Evolutionary conservation across 2,329 filamentous ascomycete genomes (phyloP), one percentile per base, ranked within the genome.

Genomic region (Talaromyces islandicus): DNA sequence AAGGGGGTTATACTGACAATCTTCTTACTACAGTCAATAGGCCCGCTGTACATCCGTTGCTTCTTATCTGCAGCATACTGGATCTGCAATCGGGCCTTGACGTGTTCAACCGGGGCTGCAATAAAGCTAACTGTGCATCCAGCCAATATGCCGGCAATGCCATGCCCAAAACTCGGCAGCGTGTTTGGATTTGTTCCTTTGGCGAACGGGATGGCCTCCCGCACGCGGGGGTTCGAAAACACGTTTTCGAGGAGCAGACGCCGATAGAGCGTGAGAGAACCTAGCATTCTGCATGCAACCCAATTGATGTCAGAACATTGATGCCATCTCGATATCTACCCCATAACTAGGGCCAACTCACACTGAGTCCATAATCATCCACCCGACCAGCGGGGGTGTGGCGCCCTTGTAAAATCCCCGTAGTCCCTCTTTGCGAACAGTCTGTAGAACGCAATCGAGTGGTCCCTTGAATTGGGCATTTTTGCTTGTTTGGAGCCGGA

Each of bases 301-400:
- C 11, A 57, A 25, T 32, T 29, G 7, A 12, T 24, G 7, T 19
- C 11, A 46, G 9, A 46, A 24, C 2, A 46, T 4, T 53, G 11
- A 10, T 24, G 9, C 29, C 11, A n/a, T 51, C 5, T 27, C n/a
- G 14, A 38, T 5, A 4, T 24, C 24, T 9, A 14, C 19, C 43
- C 7, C 25, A 19, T 27, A 24, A 11, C 35, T 7, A 14, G 10
- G 43, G 12, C 4, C 29, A 25, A 64, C 76, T 65, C 73, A 83
- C 78, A 88, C 73, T 58, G 83, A 86, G 78, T 99, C 94, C 93
- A 97, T 97, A 70, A 95, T 91, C 89, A 97, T 96, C 94, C 94
- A 97, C 68, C 94, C 94, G 56, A 97, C 86, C 54, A 97, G 81
- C 57, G 94, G 94, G 59, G 93, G 93, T 29, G 90, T 91, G 11